These are phyloP conservation scores for Scenedesmus sp. DNA, from an alignment of 163 green algal genomes.

Conservation along the genomic window DNA sequence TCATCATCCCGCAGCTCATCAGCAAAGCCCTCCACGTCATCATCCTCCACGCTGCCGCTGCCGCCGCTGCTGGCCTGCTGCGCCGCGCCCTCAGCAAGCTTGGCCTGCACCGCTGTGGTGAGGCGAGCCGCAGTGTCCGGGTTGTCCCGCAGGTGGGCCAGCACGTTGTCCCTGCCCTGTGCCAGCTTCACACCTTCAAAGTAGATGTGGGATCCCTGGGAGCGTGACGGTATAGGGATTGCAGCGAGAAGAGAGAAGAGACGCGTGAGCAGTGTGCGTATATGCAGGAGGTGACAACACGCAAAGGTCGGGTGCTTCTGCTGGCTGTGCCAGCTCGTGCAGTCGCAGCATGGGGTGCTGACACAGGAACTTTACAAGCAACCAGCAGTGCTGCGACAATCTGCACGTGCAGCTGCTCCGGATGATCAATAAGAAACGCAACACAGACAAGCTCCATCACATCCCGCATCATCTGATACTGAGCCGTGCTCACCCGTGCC, in stretches of 20 bases:
- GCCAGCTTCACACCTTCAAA: conserved; percentile 68
- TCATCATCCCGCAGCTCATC: conserved; percentile 30
- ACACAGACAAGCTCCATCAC: too few species aligned
- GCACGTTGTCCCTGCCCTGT: conserved; percentile 81
- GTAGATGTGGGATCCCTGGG: conserved; percentile 61
- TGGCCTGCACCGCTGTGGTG: background rate
- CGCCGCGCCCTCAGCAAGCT: background rate
- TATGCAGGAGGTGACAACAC: too few species aligned
- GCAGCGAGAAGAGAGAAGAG: background rate
- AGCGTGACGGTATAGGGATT: conserved; percentile 42
- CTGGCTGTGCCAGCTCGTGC: too few species aligned
- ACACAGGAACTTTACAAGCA: too few species aligned
- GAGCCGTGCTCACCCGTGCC: conserved; percentile 58
- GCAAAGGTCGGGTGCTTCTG: too few species aligned
- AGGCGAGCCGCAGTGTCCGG: conserved; percentile 42
- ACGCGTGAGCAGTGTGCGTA: background rate
- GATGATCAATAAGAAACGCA: too few species aligned
- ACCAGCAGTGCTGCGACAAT: too few species aligned
- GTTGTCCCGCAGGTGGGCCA: conserved; percentile 68
- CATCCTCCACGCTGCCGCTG: background rate
- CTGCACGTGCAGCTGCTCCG: too few species aligned
- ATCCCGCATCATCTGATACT: background rate
- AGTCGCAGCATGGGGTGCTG: too few species aligned
- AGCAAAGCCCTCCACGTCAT: background rate
- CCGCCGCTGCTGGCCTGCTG: background rate